Base-by-base conservation (phyloP, 2,329 filamentous ascomycete species). In the Venturia nashicola region DNA sequence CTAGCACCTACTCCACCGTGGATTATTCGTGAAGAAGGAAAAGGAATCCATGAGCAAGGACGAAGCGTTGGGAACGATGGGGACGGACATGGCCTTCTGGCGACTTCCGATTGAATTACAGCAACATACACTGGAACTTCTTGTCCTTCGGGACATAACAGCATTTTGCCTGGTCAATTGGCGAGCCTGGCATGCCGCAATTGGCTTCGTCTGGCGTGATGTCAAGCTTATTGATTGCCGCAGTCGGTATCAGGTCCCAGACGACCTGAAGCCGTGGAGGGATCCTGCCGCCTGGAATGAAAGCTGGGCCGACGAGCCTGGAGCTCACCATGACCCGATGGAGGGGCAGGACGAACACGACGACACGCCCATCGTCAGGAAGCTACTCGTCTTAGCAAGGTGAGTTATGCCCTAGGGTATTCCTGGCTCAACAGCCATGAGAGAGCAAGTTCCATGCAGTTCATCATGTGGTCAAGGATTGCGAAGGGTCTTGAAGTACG, bases 381-480 rank as follows among this genome's bases (percentile, higher is more conserved):
- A 76, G 68, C 68, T 80, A 32, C 69, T 75, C 16, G 67, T 78
- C 8, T 68, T 80, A 40, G 75, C 76, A 5, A 73, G 68, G 72
- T 76, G 69, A 34, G 71, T 68, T 40, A 36, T 57, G 18, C 7
- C 14, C 7, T 18, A 6, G 23, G 51, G n/a, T 20, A 32, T 27
- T 20, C 16, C 27, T 34, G 32, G 27, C 18, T 57, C 32, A 20
- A n/a, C 14, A 18, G 51, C 32, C 27, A 57, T 36, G 51, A 57
- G 16, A 14, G 16, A 20, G 27, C 51, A 27, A 12, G 1, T 2
- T 34, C 3, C n/a, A 57, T 51, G 20, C 48, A 32, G 12, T n/a
- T 8, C 5, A 18, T 18, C 5, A 32, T 27, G n/a, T 51, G 48
- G 51, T 32, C 51, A 36, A 36, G 18, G 32, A 57, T 36, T 57